Evolutionary conservation across 192 early-diverging fungal genomes (phyloP).

Genomic region (Rhizoclosmatium sp.): DNA sequence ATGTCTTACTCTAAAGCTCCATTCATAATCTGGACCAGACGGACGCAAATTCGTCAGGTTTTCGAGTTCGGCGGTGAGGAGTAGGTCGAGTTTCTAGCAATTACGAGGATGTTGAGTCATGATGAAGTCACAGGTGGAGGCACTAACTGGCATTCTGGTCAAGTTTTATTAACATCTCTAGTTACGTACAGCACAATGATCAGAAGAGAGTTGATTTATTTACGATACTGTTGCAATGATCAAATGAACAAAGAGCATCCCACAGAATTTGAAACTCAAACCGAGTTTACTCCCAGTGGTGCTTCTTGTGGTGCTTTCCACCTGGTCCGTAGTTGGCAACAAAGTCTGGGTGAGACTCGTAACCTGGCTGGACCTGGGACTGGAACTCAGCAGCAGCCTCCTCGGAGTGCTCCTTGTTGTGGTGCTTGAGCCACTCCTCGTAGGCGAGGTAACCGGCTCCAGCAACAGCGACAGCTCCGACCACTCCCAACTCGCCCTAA

Average conservation of each 20-base stretch:
- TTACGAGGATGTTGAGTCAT: not conserved
- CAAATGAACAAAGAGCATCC: too few species aligned
- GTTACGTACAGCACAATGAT: too few species aligned
- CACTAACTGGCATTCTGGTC: too few species aligned
- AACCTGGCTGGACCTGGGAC: conserved; percentile 17
- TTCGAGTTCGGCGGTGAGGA: conserved; percentile 76
- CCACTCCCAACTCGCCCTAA: not conserved
- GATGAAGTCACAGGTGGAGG: too few species aligned
- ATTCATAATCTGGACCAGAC: conserved; percentile 69
- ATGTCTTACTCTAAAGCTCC: conserved; percentile 55
- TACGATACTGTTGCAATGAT: too few species aligned
- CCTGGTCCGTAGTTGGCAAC: conserved; percentile 28
- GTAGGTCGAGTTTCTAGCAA: conserved; percentile 43
- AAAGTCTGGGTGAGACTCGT: conserved; percentile 24
- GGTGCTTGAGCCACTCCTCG: conserved; percentile 38
- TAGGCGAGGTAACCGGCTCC: conserved; percentile 23
- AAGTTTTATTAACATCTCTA: too few species aligned
- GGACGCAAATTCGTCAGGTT: conserved; percentile 81
- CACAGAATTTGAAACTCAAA: too few species aligned
- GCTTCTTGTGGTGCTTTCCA: conserved; percentile 23
- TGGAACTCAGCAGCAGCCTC: conserved; percentile 39
- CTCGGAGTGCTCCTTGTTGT: conserved; percentile 43
- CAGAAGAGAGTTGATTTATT: too few species aligned
- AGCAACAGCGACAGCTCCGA: conserved; percentile 18
- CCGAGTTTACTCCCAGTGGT: not conserved